Conservation (phyloP, 257 asterid genomes). For the Ilex aquifolium region DNA sequence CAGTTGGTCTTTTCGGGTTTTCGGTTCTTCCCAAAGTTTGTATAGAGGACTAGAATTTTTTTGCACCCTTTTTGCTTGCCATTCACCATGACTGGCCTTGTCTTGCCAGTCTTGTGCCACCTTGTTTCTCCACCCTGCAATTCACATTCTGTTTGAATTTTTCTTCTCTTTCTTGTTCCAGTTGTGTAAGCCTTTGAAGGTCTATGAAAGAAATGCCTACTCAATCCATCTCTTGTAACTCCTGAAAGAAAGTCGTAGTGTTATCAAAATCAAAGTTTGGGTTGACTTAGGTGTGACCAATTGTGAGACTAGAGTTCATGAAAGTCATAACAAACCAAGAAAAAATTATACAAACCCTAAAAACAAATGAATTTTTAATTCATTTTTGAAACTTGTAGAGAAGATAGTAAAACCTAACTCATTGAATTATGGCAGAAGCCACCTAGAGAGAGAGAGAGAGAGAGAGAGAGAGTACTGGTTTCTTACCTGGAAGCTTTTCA, state of each 20-base stretch:
- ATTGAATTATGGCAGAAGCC: conserved; percentile 30
- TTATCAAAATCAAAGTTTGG: conserved; percentile 28
- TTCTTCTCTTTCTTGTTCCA: conserved; percentile 91
- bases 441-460: not conserved
- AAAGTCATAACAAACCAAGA: conserved; percentile 2
- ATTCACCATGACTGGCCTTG: conserved; percentile 83
- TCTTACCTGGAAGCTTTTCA: conserved; percentile 60
- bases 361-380: not conserved
- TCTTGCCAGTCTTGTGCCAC: conserved; percentile 99
- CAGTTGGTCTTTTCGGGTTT: conserved; percentile 96
- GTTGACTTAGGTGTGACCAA: conserved; percentile 52
- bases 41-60: conserved; percentile 83
- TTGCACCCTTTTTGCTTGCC: conserved; percentile 97
- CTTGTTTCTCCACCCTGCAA: conserved; percentile 92
- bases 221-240: conserved; percentile 89
- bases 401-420: conserved; percentile 38
- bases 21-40: conserved; percentile 88
- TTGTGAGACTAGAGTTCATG: not conserved
- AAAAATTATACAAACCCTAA: conserved; percentile 36
- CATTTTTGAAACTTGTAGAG: conserved; percentile 10
- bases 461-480: not conserved
- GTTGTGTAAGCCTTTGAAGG: conserved; percentile 99
- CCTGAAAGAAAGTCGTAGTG: conserved; percentile 29
- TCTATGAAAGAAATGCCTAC: conserved; percentile 91
- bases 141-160: conserved; percentile 89